Base-by-base conservation (phyloP, 1,139 yeast genomes). In the Debaryomyces sp. region DNA sequence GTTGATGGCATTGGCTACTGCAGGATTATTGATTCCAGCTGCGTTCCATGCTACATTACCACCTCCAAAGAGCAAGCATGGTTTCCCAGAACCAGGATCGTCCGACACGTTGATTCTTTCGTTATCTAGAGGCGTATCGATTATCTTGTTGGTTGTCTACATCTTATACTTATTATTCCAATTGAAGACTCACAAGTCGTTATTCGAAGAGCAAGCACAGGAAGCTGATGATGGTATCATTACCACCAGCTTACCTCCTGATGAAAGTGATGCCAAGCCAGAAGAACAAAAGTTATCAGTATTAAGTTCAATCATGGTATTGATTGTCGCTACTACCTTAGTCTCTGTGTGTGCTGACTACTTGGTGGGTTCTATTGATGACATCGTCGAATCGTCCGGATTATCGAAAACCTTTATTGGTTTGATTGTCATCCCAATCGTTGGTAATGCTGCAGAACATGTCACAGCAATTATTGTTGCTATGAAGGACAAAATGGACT, bases 391-490 rank as follows among this genome's bases (percentile, higher is more conserved):
- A 53, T 72, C 83, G 37, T 83, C 96, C 2, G 97, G 97, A 4
- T 77, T 94, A 54, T 88, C 96, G 44, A 94, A 92, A 77, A 92
- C 98, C 0, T 94, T 94, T 62, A 90, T 94, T 59, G 99, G 99
- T 67, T 77, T 94, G 57, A 87, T 94, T 59, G 84, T 94, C 44
- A 85, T 94, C 54, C 99, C 99, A 43, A 92, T 95, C 54, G 98
- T 94, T 27, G 99, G 99, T 50, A 94, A 94, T 62, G 99, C 99
- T 2, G 98, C 99, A 12, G 99, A 94, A 70, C 99, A 94, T 67
- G 98, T 89, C 44, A 94, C 98, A 15, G 97, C 98, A 2, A 87
- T 94, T 43, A 81, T 90, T 54, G 98, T 94, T 44, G 98, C 99
- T 26, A 83, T 86, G 81, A 91, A 91, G 70, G 90, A 94, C 70